Evolutionary conservation across 2,329 filamentous ascomycete genomes (phyloP).

Genomic region (Cercospora janseana): DNA sequence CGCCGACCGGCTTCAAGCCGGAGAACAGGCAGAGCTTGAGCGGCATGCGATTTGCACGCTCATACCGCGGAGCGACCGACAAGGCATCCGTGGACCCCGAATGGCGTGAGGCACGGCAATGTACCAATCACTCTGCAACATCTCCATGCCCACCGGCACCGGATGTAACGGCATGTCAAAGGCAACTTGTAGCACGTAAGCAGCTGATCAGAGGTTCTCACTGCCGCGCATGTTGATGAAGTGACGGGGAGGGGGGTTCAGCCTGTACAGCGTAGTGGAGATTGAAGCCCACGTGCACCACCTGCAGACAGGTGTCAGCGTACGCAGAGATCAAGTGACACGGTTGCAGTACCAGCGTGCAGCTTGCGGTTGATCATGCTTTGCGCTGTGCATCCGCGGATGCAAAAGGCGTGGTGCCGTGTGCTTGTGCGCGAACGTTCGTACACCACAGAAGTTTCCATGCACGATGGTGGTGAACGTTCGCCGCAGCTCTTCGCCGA

Average conservation of each 20-base stretch:
- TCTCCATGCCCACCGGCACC: too few relatives aligned
- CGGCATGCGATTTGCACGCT: too few relatives aligned
- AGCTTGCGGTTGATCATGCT: too few relatives aligned
- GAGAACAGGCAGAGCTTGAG: too few relatives aligned
- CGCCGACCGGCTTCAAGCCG: too few relatives aligned
- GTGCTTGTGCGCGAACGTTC: neutral
- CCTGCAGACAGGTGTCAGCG: neutral
- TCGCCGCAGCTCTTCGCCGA: too few relatives aligned
- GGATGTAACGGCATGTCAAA: neutral
- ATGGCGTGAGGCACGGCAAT: too few relatives aligned
- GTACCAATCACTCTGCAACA: too few relatives aligned
- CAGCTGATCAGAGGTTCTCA: neutral
- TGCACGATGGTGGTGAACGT: too few relatives aligned
- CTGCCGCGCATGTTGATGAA: conserved; percentile 4
- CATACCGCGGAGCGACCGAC: too few relatives aligned
- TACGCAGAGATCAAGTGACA: neutral
- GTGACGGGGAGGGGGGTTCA: neutral
- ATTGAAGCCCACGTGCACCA: conserved; percentile 1
- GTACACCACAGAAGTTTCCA: conserved; percentile 14
- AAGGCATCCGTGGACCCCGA: too few relatives aligned
- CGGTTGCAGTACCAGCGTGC: conserved; percentile 9
- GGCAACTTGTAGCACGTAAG: conserved; percentile 13
- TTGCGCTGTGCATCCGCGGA: neutral
- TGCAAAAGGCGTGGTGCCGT: conserved; percentile 5
- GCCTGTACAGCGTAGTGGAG: neutral